A percentile compares a stretch with the other conserved stretches of the same genome.
These are phyloP conservation scores for Colletotrichum euphorbiae DNA, from an alignment of 2,329 filamentous ascomycete species.

Conservation along the genomic window DNA sequence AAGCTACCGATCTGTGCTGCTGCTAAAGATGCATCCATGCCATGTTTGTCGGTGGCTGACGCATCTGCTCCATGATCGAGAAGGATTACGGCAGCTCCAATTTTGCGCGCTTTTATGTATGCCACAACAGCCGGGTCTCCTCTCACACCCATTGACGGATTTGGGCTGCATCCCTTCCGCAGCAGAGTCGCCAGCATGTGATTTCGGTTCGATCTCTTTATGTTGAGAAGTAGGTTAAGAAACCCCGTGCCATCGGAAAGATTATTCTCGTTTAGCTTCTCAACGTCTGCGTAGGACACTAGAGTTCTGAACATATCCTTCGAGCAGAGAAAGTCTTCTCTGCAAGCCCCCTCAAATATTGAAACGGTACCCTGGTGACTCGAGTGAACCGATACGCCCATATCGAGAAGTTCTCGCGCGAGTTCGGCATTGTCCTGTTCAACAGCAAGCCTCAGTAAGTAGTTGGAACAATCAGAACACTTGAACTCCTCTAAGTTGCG, in stretches of 20 bases:
- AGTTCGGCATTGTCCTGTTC: not conserved
- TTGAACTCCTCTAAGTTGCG: not conserved
- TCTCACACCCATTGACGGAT: not conserved
- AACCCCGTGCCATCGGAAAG: not conserved
- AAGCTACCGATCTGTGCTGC: conserved; percentile 5
- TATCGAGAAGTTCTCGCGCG: not conserved
- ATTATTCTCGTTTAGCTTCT: not conserved
- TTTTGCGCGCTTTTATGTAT: not conserved
- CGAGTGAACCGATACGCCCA: conserved; percentile 3
- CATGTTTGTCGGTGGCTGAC: not conserved
- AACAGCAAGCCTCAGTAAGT: not conserved
- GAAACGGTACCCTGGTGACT: not conserved
- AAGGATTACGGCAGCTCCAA: not conserved
- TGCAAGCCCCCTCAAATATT: not conserved
- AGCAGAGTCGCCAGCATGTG: conserved; percentile 3
- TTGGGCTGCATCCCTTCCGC: not conserved
- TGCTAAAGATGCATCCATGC: conserved; percentile 11
- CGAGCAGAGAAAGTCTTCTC: not conserved
- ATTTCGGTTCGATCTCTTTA: not conserved
- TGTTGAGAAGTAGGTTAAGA: not conserved
- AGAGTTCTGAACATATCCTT: conserved; percentile 14
- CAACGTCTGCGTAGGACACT: not conserved
- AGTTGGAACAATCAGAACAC: not conserved
- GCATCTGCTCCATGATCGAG: conserved; percentile 18
- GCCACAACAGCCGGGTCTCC: not conserved